A percentile compares a stretch with the other conserved stretches of the same genome.
Conservation (phyloP, 1,284 basidiomycete species). For the Leccinum subspadiceum region DNA sequence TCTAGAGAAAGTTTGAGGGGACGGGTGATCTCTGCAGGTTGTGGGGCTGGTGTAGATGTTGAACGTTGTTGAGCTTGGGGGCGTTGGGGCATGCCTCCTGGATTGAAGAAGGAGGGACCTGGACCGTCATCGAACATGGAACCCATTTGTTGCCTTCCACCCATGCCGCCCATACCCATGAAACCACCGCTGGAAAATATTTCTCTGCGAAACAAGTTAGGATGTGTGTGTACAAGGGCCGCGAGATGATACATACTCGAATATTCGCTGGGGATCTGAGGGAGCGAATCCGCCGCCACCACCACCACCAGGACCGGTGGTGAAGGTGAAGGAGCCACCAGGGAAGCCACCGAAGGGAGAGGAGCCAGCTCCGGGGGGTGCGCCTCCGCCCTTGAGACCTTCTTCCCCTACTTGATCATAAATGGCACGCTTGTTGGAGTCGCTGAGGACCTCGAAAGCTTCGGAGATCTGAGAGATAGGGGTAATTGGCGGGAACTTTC, state of each 20-base stretch:
- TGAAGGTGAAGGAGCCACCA: constrained; percentile 62
- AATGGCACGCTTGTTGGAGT: constrained; percentile 88
- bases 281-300: constrained; percentile 62
- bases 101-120: constrained; percentile 49
- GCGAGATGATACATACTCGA: constrained; percentile 62
- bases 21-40: constrained; percentile 70
- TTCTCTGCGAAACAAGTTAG: constrained; percentile 47
- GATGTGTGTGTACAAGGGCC: background rate
- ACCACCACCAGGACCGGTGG: constrained; percentile 42
- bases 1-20: constrained; percentile 87
- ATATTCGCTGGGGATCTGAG: constrained; percentile 87
- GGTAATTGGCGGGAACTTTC: background rate
- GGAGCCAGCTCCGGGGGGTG: constrained; percentile 51
- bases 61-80: constrained; percentile 23
- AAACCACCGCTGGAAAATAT: constrained; percentile 56
- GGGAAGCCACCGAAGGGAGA: constrained; percentile 54
- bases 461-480: constrained; percentile 72
- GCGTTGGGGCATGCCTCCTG: constrained; percentile 41
- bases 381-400: constrained; percentile 77
- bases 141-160: constrained; percentile 34
- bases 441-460: constrained; percentile 94
- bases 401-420: constrained; percentile 98
- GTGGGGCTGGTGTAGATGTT: constrained; percentile 27
- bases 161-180: constrained; percentile 33
- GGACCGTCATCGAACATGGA: constrained; percentile 50